Percentiles rank a stretch among this genome's conserved stretches.
Evolutionary conservation across 176 grass and related monocot species (phyloP).

Genomic region (Carex myosuroides): DNA sequence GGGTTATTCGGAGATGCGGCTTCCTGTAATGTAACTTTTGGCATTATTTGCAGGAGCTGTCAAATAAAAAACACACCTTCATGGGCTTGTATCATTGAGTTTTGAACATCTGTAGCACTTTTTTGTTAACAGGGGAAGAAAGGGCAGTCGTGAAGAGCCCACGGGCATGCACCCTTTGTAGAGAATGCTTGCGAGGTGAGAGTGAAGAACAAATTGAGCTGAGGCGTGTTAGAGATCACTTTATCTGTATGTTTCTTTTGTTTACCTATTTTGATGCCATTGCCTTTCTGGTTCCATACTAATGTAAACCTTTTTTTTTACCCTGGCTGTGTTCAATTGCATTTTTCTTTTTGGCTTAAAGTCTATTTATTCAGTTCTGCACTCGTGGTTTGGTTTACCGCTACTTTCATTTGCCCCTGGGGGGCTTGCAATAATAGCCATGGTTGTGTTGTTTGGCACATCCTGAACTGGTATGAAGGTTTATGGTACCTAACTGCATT

Average conservation of each 20-base stretch:
- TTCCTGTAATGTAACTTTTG: neutral
- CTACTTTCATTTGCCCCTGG: no score
- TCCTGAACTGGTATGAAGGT: constrained; percentile 2
- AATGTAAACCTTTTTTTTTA: neutral
- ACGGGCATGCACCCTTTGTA: constrained; percentile 75
- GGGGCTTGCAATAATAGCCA: no score
- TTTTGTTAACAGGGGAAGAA: constrained; percentile 36
- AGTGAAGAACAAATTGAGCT: constrained; percentile 37
- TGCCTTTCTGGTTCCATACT: neutral
- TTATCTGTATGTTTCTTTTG: constrained; percentile 67
- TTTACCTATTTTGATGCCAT: neutral
- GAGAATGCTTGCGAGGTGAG: constrained; percentile 50
- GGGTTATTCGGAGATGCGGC: neutral
- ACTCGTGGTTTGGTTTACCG: neutral
- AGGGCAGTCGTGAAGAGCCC: constrained; percentile 53
- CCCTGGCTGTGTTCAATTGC: neutral
- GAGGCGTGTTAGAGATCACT: constrained; percentile 69
- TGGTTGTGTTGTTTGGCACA: neutral
- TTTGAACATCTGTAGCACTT: neutral
- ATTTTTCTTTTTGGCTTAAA: neutral
- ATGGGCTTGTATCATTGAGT: neutral
- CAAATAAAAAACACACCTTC: neutral
- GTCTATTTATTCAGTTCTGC: neutral
- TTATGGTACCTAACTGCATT: neutral
- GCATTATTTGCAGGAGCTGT: neutral